These are phyloP conservation scores for Hypocrella siamensis DNA, from an alignment of 2,329 filamentous ascomycete genomes.

Conservation along the genomic window DNA sequence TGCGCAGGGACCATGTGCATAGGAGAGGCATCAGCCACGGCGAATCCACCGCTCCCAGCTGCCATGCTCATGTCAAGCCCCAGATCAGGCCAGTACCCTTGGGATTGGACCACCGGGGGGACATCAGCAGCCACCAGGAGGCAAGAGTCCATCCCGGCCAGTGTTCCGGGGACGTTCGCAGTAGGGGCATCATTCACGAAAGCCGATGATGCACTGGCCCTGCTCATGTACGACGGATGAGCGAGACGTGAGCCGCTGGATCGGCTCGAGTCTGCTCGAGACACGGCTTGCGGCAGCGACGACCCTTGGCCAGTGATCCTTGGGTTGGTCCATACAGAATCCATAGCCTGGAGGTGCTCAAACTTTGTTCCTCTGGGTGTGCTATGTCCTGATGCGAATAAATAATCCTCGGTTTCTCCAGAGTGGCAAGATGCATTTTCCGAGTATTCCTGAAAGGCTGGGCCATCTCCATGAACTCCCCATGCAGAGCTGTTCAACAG, in stretches of 20 bases:
- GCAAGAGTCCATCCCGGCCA: slow-evolving; percentile 34
- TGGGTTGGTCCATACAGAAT: slow-evolving; percentile 31
- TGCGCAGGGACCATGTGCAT: slow-evolving; percentile 41
- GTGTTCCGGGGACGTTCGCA: slow-evolving; percentile 16
- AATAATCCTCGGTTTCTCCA: slow-evolving; percentile 39
- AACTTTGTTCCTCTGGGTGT: slow-evolving; percentile 32
- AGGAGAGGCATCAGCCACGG: slow-evolving; percentile 23
- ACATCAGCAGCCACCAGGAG: slow-evolving; percentile 33
- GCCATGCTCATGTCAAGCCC: slow-evolving; percentile 27
- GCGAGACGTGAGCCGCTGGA: slow-evolving; percentile 29
- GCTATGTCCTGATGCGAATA: slow-evolving; percentile 37
- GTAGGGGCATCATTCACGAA: slow-evolving; percentile 24
- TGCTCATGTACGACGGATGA: slow-evolving; percentile 32
- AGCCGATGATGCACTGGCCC: slow-evolving; percentile 30
- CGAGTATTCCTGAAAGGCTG: slow-evolving; percentile 40
- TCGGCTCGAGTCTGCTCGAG: slow-evolving; percentile 21
- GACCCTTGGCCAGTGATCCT: slow-evolving; percentile 16
- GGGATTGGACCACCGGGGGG: slow-evolving; percentile 27
- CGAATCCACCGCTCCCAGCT: slow-evolving; percentile 25
- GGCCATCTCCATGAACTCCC: slow-evolving; percentile 40
- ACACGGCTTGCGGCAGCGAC: slow-evolving; percentile 21
- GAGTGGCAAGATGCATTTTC: slow-evolving; percentile 32
- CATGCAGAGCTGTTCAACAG: slow-evolving; percentile 38
- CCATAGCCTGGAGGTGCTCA: slow-evolving; percentile 28
- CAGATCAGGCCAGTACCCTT: slow-evolving; percentile 35